Conservation (phyloP, 169 alveolate genomes). For the Amoebophrya sp. region DNA sequence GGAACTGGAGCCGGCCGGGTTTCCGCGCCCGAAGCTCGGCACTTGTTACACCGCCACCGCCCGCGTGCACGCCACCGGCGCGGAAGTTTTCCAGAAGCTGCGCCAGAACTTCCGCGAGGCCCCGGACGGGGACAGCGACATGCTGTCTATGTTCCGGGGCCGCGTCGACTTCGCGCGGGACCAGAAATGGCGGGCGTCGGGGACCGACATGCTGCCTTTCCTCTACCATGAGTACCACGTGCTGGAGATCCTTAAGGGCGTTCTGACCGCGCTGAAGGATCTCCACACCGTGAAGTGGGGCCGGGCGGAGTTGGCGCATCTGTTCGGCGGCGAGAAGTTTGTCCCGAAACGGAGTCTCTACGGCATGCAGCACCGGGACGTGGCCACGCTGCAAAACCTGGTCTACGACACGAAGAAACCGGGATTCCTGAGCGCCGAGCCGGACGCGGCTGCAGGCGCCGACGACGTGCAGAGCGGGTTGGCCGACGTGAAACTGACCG, state of each 20-base stretch:
- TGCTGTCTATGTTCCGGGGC: too few species aligned
- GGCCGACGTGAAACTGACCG: background rate
- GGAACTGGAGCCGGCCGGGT: too few species aligned
- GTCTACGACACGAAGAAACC: background rate
- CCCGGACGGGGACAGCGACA: too few species aligned
- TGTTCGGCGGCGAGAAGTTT: background rate
- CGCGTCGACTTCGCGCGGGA: background rate
- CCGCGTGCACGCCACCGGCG: background rate
- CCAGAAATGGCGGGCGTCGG: background rate
- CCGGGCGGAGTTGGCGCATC: background rate
- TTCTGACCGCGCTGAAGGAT: background rate
- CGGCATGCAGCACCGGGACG: background rate
- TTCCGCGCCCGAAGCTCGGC: too few species aligned
- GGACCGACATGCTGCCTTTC: background rate
- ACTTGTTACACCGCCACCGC: background rate
- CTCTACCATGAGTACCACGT: background rate
- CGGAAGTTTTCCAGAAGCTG: background rate
- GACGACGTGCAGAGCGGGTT: background rate
- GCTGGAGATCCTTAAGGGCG: background rate
- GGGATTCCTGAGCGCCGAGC: background rate
- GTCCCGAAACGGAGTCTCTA: background rate
- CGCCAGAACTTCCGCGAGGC: background rate
- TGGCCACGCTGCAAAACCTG: background rate
- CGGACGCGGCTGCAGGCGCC: background rate
- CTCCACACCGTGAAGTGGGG: background rate